Percentiles rank a stretch among this genome's conserved stretches.
Conservation (phyloP, 805 yeast species). For the Geotrichum ghanense region DNA sequence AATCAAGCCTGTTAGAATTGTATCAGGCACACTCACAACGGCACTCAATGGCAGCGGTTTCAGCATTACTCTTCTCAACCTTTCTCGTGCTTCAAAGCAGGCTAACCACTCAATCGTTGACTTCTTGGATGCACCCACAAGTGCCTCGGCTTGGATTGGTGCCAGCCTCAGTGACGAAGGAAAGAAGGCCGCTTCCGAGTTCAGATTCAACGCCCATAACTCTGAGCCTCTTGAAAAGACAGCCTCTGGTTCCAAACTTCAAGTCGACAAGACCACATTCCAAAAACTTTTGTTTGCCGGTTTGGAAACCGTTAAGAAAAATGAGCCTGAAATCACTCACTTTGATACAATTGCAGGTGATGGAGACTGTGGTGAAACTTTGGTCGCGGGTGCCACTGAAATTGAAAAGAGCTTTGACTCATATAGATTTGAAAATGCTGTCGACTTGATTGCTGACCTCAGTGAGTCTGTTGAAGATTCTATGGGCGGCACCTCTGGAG, state of each 20-base stretch:
- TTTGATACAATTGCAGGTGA: constrained; percentile 89
- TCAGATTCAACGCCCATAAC: constrained; percentile 9
- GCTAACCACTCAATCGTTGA: constrained; percentile 34
- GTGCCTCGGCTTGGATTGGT: constrained; percentile 73
- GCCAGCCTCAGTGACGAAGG: constrained; percentile 26
- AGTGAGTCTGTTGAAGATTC: constrained; percentile 76
- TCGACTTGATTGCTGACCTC: constrained; percentile 53
- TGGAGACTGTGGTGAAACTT: constrained; percentile 94
- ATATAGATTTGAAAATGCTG: constrained; percentile 24
- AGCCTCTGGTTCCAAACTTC: constrained; percentile 22
- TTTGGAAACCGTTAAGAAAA: constrained; percentile 41
- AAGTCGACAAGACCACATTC: constrained; percentile 22
- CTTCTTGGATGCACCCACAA: constrained; percentile 58
- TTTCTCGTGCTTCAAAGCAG: constrained; percentile 36
- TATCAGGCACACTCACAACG: constrained; percentile 74
- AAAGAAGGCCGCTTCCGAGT: constrained; percentile 13
- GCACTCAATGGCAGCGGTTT: constrained; percentile 90
- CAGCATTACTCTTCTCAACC: constrained; percentile 70
- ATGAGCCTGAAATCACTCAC: constrained; percentile 77
- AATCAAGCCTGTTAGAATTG: constrained; percentile 54
- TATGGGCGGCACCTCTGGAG: constrained; percentile 99
- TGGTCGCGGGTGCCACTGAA: constrained; percentile 72
- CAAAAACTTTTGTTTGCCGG: constrained; percentile 33
- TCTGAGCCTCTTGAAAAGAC: constrained; percentile 17
- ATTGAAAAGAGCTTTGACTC: constrained; percentile 28